phyloP scores from a whole-genome alignment of 345 rosid species.

The Lepidium aucheri region DNA sequence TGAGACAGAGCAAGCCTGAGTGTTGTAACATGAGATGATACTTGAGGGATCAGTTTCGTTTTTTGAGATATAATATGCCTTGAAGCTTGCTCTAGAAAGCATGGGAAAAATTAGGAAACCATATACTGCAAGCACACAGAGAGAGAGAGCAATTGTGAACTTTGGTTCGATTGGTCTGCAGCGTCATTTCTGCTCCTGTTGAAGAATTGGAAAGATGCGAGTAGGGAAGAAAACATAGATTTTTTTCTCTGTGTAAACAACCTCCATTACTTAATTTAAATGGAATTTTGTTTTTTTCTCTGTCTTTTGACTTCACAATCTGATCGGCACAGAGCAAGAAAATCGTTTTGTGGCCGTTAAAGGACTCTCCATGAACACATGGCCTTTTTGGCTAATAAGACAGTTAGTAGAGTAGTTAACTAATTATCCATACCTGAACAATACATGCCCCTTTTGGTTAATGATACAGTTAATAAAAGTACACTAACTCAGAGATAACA shows the following conservation, averaged over 20 bases:
- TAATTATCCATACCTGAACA: not conserved
- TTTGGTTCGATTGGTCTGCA: not conserved
- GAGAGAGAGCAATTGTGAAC: slow-evolving; percentile 2
- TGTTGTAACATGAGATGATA: slow-evolving; percentile 86
- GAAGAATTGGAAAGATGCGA: not conserved
- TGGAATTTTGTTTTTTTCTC: not conserved
- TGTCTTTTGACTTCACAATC: not conserved
- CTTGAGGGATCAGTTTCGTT: not conserved
- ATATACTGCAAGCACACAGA: slow-evolving; percentile 10
- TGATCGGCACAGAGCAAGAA: not conserved
- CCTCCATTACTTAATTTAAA: slow-evolving; percentile 6
- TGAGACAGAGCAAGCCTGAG: slow-evolving; percentile 40
- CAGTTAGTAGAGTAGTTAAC: not conserved
- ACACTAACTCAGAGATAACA: slow-evolving; percentile 36
- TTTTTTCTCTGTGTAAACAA: slow-evolving; percentile 6
- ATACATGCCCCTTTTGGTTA: not conserved
- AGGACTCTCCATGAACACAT: not conserved
- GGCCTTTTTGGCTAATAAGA: too few species aligned
- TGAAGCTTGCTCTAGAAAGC: slow-evolving; percentile 12
- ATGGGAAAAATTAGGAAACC: slow-evolving; percentile 2
- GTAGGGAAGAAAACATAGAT: not conserved
- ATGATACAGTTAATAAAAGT: slow-evolving; percentile 14
- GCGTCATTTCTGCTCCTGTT: not conserved
- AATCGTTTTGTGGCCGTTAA: not conserved
- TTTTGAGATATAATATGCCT: slow-evolving; percentile 6